phyloP scores from a whole-genome alignment of 108 stramenopile genomes.

The Skeletonema tropicum region DNA sequence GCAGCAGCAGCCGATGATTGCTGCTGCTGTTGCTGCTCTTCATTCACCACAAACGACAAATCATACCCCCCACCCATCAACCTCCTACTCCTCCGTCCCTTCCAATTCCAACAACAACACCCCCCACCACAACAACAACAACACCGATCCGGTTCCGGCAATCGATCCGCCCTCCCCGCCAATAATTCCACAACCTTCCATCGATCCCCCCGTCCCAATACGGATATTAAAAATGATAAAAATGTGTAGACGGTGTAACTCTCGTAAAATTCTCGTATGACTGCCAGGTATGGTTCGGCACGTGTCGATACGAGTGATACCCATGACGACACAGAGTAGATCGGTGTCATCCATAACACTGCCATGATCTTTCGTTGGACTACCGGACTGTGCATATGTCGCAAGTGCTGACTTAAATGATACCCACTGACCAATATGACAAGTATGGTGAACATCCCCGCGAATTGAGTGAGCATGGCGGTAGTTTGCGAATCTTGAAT shows the following conservation, averaged over 20 bases:
- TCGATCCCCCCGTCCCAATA: conserved; percentile 57
- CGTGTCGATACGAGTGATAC: conserved; percentile 65
- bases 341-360: conserved; percentile 92
- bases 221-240: conserved; percentile 49
- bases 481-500: conserved; percentile 49
- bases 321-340: conserved; percentile 81
- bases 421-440: conserved; percentile 78
- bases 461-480: conserved; percentile 65
- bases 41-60: not conserved
- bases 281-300: conserved; percentile 64
- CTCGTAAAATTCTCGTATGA: conserved; percentile 83
- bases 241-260: conserved; percentile 63
- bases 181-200: conserved; percentile 39
- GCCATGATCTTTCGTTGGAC: conserved; percentile 87
- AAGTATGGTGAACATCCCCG: conserved; percentile 81
- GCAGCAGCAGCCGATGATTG: not conserved
- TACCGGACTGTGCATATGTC: conserved; percentile 78
- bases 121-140: not conserved
- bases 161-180: conserved; percentile 30
- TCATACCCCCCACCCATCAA: not conserved
- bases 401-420: conserved; percentile 80
- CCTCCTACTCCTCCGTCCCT: too few relatives aligned
- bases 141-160: conserved; percentile 42
- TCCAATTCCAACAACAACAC: not conserved
- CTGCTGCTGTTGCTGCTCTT: not conserved